Base-by-base conservation (phyloP, 345 rosid genomes). In the Dimocarpus longan region DNA sequence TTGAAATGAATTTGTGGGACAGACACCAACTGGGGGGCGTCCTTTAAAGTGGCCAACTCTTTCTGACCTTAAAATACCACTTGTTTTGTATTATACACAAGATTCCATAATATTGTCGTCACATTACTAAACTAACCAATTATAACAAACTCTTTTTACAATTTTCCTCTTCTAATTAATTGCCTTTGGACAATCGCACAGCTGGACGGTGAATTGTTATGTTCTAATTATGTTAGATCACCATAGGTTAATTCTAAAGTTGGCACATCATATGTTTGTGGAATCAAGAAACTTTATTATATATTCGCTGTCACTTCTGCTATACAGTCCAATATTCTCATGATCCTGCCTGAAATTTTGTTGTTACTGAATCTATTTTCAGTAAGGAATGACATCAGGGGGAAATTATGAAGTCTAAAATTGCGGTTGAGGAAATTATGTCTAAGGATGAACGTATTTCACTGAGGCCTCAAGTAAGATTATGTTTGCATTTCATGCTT, bases 11-110 rank as follows among this genome's bases (percentile, higher is more conserved):
- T 66, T 37, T 59, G 21, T 11, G 48, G 78, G 68, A 46, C 68
- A 83, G 65, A 46, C 68, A 86, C 73, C 77, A 16, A 60, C 59
- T 26, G 43, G 66, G n/a, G 70, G 84, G 80, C 66, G n/a, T n/a
- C 85, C 83, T 18, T 72, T 73, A 80, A 12, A 16, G 37, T 42
- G 64, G 79, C 68, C 71, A 71, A 59, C 48, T 26, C 21, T 71
- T 15, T 40, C 2, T 59, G 76, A 75, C 62, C 37, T 15, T 65
- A 74, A 8, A 75, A 69, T 66, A 52, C 10, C 5, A 5, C 16
- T 43, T 10, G 60, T 66, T 42, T 70, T 59, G 8, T 80, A 28
- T 16, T 46, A 60, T 76, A 18, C 68, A 50, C 19, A 56, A 82
- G 77, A 82, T 86, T 84, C 84, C 79, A 10, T 50, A 48, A 43